Base-by-base conservation (phyloP, 139 green algal species). In the Micromonas commoda region DNA sequence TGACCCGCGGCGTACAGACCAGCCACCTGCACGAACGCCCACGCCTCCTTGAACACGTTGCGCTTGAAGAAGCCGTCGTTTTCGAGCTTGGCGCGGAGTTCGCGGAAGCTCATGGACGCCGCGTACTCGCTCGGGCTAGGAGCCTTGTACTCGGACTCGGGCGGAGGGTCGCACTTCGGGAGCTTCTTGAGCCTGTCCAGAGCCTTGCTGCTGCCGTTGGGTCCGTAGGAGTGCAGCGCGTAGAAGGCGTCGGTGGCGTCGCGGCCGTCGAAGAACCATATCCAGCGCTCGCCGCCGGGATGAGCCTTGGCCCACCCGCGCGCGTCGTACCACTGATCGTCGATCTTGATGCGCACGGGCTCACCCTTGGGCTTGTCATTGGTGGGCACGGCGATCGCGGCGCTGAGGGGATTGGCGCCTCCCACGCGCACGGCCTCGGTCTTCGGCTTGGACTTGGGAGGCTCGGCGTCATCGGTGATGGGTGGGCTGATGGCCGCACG, bases 231-330 rank as follows among this genome's bases (percentile, higher is more conserved):
- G 64, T 83, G 79, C 3, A 83, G 65, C 57, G 79, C 79, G 64
- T 83, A 83, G 79, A 83, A 83, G 2, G 51, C 71, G 38, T 68
- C 71, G 60, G 79, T 83, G 71, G 71, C 79, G 65, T 83, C 79
- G 51, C 79, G 71, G 16, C 79, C 79, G 64, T 83, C 64, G 33
- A 83, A 83, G 2, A 65, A 79, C 24, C 64, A 26, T 31, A 83
- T 80, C 61, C 63, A 83, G 9, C 71, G 64, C 20, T 69, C 79
- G 33, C 79, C 79, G 9, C 79, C 79, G 3, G 79, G 79, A 52
- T 83, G 79, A 45, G 79, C 79, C 64, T 79, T 76, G n/a, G 79
- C 79, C 79, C 79, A 83, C 28, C 79, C 79, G 29, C 31, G 16
- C 37, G 20, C 20, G 71, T 83, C 79, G 79, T 83, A 83, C 79